Percentiles rank a stretch among this genome's conserved stretches.
Conservation (phyloP, 768 basidiomycete species). For the Kwoniella sp. region DNA sequence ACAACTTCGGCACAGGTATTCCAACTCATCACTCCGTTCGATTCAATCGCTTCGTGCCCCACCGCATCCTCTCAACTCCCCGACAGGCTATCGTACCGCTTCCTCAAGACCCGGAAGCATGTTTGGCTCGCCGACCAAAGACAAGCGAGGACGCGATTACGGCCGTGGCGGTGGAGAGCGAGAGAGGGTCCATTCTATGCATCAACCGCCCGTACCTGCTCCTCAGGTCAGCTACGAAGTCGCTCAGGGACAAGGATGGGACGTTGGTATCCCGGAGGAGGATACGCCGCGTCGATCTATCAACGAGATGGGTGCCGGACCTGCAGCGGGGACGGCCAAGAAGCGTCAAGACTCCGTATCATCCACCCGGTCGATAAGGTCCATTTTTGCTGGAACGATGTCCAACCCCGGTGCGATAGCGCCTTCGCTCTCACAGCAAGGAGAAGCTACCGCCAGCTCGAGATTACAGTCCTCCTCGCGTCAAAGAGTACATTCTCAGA, state of each 20-base stretch:
- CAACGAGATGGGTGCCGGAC: background rate
- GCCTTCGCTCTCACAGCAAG: background rate
- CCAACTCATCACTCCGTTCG: slow-evolving; percentile 48
- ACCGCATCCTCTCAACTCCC: slow-evolving; percentile 51
- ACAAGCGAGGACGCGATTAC: background rate
- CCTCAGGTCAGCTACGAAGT: slow-evolving; percentile 39
- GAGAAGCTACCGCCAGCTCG: background rate
- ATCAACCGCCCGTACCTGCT: slow-evolving; percentile 45
- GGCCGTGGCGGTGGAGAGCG: slow-evolving; percentile 10
- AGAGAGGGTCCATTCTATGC: slow-evolving; percentile 35
- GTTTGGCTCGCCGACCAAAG: slow-evolving; percentile 33
- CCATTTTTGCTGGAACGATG: background rate
- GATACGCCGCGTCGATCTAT: slow-evolving; percentile 5
- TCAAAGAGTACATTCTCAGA: background rate
- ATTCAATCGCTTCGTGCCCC: slow-evolving; percentile 50
- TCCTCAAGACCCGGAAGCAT: slow-evolving; percentile 31
- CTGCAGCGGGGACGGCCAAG: background rate
- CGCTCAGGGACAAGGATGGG: slow-evolving; percentile 40
- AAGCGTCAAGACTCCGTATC: slow-evolving; percentile 19
- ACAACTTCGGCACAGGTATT: slow-evolving; percentile 37
- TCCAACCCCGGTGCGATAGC: background rate
- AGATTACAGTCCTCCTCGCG: background rate
- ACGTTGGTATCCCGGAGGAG: slow-evolving; percentile 27
- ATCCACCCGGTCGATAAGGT: slow-evolving; percentile 14
- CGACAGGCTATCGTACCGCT: slow-evolving; percentile 34